Evolutionary conservation across 352 stramenopile species (phyloP).

Genomic region (Phytopythium boreale): DNA sequence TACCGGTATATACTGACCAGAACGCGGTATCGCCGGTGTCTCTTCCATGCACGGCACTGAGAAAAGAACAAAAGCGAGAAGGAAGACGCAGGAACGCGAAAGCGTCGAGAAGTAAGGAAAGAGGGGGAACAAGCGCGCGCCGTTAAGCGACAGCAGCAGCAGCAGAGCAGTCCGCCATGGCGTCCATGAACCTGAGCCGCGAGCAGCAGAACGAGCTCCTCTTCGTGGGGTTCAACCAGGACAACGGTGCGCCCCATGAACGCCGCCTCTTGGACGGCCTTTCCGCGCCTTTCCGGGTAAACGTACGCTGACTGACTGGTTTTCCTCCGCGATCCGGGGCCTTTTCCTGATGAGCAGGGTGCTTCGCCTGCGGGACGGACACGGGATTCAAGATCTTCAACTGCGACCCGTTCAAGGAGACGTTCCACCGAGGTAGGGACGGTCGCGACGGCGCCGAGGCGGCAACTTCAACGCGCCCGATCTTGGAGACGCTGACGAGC

Average conservation of each 20-base stretch:
- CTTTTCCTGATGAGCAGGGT: constrained; percentile 44
- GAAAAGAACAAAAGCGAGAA: not conserved
- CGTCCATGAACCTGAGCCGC: constrained; percentile 82
- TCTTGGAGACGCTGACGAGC: not conserved
- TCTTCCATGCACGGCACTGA: not conserved
- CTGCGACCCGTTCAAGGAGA: constrained; percentile 96
- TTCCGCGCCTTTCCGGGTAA: not conserved
- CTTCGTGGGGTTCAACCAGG: constrained; percentile 95
- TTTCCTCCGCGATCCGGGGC: not conserved
- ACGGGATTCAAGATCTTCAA: constrained; percentile 99
- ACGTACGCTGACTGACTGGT: not conserved
- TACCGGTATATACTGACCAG: not conserved
- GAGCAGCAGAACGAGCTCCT: constrained; percentile 92
- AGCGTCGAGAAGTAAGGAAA: not conserved
- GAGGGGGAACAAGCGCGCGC: not conserved
- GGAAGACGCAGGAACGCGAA: not conserved
- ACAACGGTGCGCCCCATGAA: constrained; percentile 61
- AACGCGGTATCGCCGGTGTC: not conserved
- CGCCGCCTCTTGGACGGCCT: not conserved
- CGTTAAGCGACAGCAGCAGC: not conserved
- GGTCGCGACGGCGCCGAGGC: no score
- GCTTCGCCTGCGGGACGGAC: constrained; percentile 94
- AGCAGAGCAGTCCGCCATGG: constrained; percentile 20
- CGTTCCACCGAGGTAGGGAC: constrained; percentile 88
- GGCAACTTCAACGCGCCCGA: not conserved